phyloP scores from a whole-genome alignment of 177 flowering plant species.

The Tripterygium wilfordii region DNA sequence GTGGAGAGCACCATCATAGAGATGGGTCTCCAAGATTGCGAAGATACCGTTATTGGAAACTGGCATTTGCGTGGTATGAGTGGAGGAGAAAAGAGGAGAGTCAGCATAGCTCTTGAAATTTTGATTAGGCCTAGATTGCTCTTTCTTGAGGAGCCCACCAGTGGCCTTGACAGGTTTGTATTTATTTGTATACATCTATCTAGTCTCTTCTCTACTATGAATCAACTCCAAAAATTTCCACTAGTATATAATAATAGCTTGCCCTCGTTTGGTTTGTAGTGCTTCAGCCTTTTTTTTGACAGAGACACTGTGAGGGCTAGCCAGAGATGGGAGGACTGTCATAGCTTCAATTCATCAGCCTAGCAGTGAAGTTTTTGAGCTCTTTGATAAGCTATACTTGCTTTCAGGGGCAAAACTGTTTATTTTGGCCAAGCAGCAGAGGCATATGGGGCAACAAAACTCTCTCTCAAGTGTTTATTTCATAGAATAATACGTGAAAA shows the following conservation, averaged over 20 bases:
- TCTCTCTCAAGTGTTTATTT: too few species aligned
- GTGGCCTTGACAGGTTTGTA: conserved; percentile 84
- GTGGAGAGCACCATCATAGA: conserved; percentile 81
- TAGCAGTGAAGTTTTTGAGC: conserved; percentile 91
- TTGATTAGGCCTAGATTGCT: conserved; percentile 87
- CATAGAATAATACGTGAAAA: too few species aligned
- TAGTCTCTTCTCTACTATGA: too few species aligned
- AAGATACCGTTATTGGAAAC: conserved; percentile 82
- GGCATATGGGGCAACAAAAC: conserved; percentile 61
- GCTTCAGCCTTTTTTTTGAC: conserved; percentile 96
- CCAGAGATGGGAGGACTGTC: conserved; percentile 89
- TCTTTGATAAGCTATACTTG: conserved; percentile 76
- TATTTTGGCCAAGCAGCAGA: conserved; percentile 87
- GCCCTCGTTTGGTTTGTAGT: conserved; percentile 41
- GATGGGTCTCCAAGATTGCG: conserved; percentile 95
- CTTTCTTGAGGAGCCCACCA: conserved; percentile 95
- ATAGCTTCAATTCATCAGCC: conserved; percentile 97
- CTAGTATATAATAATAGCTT: too few species aligned
- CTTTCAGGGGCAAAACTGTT: conserved; percentile 90
- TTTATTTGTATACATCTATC: not conserved
- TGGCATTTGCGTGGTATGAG: conserved; percentile 95
- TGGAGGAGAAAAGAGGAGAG: conserved; percentile 95
- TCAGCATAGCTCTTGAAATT: conserved; percentile 88
- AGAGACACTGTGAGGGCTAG: conserved; percentile 71
- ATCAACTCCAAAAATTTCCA: too few species aligned